These are phyloP conservation scores for Aspergillus ochraceus DNA, from an alignment of 2,329 filamentous ascomycete genomes.

Conservation along the genomic window DNA sequence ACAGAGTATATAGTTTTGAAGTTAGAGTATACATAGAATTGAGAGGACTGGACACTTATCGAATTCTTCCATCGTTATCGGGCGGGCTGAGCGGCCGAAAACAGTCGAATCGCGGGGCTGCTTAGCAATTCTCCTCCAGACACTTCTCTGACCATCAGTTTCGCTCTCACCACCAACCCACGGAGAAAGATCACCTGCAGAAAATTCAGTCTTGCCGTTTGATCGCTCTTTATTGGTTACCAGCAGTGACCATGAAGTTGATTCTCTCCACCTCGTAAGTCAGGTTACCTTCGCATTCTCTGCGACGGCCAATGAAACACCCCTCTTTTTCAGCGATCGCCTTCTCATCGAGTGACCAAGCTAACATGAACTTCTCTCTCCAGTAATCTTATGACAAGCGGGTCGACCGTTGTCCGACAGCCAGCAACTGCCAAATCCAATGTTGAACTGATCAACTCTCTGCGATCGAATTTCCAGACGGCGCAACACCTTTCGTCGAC, in stretches of 20 bases:
- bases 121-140: constrained; percentile 24
- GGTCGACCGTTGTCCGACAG: constrained; percentile 80
- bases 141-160: neutral
- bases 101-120: constrained; percentile 25
- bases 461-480: constrained; percentile 78
- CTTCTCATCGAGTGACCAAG: constrained; percentile 1
- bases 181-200: neutral
- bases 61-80: neutral
- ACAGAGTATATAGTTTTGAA: neutral
- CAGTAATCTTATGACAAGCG: constrained; percentile 82
- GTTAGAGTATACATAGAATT: neutral
- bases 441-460: constrained; percentile 83
- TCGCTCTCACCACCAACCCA: neutral
- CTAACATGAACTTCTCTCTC: constrained; percentile 1
- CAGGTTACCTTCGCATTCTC: neutral
- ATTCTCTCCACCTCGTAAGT: constrained; percentile 83
- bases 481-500: constrained; percentile 61
- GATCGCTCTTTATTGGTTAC: neutral
- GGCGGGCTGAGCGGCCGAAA: neutral
- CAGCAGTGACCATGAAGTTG: constrained; percentile 65
- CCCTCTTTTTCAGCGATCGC: neutral
- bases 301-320: neutral
- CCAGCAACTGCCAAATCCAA: constrained; percentile 81
- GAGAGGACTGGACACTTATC: neutral
- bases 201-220: neutral